Evolutionary conservation across 129 eudicot genomes (phyloP), one percentile per base, ranked within the genome.

Genomic region (Logfia minima): DNA sequence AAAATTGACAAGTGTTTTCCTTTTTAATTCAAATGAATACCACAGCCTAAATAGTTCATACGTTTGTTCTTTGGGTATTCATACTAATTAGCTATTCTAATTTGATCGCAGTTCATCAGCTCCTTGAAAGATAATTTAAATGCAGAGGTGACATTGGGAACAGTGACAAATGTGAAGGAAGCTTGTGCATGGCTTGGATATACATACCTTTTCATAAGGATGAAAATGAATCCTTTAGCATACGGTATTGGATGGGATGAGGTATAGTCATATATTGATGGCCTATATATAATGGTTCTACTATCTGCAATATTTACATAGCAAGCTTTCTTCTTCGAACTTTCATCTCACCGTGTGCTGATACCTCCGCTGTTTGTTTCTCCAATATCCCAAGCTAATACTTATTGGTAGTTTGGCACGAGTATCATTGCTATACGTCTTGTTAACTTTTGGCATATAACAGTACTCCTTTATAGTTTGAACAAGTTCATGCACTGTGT

Each of bases 131-230:
- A 95, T 83, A 95, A 95, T 85, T 77, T 95, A 72, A 95, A 95
- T 86, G 99, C 99, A 10, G 99, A 95, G 87, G 99, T 95, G 43
- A 94, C 96, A 71, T 69, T 95, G 79, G 99, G 99, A 43, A 95
- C 99, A 74, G 99, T 95, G 59, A 95, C 99, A 75, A 92, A 95
- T 82, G 99, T 95, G 59, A 95, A 89, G 88, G 99, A 95, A 83
- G 99, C 97, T 77, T 95, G 99, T 92, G 97, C 96, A 71, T 95
- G 99, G 99, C 97, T 95, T 59, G 97, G 99, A 32, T 95, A 95
- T 48, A 95, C 97, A 9, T 95, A 95, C 82, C 94, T 95, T 53
- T 95, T 89, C 71, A 89, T 95, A 80, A 86, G 97, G 85, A 95
- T 95, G 99, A 95, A 92, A 83, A 91, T 87, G 97, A 95, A 95